These are phyloP conservation scores for Epichloe coenophiala DNA, from an alignment of 2,329 filamentous ascomycete species.

Conservation along the genomic window DNA sequence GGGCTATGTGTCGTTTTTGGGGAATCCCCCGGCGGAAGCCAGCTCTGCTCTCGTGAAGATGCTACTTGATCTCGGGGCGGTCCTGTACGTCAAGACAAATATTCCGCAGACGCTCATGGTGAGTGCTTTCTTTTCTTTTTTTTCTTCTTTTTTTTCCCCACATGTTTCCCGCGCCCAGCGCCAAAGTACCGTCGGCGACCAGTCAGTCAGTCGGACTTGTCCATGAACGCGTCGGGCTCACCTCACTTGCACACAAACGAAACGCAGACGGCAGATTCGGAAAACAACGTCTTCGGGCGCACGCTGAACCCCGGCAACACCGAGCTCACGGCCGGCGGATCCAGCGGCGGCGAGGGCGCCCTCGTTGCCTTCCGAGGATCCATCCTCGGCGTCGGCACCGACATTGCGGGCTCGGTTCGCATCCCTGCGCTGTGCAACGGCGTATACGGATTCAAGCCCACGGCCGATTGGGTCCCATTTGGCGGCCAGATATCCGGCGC, in stretches of 20 bases:
- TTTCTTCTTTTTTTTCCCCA: too few relatives aligned
- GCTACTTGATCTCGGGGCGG: conserved; percentile 13
- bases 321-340: conserved; percentile 13
- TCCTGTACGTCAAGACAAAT: conserved; percentile 30
- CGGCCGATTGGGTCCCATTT: conserved; percentile 40
- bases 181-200: too few relatives aligned
- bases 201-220: too few relatives aligned
- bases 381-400: conserved; percentile 12
- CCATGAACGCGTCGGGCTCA: too few relatives aligned
- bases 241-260: too few relatives aligned
- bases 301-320: conserved; percentile 22
- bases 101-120: conserved; percentile 51
- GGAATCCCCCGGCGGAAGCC: conserved; percentile 7
- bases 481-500: conserved; percentile 12
- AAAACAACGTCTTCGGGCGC: conserved; percentile 22
- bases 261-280: conserved; percentile 19
- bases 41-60: conserved; percentile 14
- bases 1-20: conserved; percentile 14
- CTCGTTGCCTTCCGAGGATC: conserved; percentile 13
- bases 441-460: conserved; percentile 41
- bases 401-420: conserved; percentile 34
- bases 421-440: conserved; percentile 39
- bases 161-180: background rate
- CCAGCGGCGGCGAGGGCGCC: conserved; percentile 12
- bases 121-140: background rate